A percentile compares a stretch with the other conserved stretches of the same genome.
Conservation (phyloP, 2,329 filamentous ascomycete species). For the Xylariaceae sp. region DNA sequence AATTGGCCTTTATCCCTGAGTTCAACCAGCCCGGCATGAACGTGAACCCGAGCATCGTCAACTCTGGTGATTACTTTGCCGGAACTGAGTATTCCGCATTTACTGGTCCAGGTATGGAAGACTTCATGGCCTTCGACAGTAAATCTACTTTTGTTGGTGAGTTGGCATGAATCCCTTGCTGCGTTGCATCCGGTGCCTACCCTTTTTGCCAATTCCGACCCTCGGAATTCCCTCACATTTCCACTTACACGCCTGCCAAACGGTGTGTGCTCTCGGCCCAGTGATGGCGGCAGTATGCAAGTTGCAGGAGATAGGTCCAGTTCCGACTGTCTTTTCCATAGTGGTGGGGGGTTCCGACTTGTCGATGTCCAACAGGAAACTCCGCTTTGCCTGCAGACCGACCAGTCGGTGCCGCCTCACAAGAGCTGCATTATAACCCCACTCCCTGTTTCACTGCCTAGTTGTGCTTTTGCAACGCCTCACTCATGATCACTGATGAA, state of each 20-base stretch:
- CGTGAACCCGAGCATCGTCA: slow-evolving; percentile 59
- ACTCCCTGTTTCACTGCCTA: slow-evolving; percentile 9
- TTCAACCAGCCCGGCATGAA: slow-evolving; percentile 53
- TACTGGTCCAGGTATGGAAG: slow-evolving; percentile 45
- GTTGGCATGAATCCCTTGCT: slow-evolving; percentile 37
- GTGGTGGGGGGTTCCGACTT: slow-evolving; percentile 9
- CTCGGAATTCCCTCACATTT: neutral
- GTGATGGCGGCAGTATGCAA: slow-evolving; percentile 11
- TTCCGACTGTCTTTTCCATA: neutral
- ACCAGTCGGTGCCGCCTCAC: slow-evolving; percentile 13
- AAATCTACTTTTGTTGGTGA: slow-evolving; percentile 54
- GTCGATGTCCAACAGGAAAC: slow-evolving; percentile 17
- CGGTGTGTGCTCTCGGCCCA: neutral
- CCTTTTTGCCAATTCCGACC: neutral
- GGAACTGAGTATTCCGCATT: slow-evolving; percentile 51
- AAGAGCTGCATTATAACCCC: slow-evolving; percentile 5
- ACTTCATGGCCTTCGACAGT: slow-evolving; percentile 45
- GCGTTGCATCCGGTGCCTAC: neutral
- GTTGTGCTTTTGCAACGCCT: slow-evolving; percentile 15
- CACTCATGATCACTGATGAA: slow-evolving; percentile 9
- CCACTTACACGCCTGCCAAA: neutral
- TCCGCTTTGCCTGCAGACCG: slow-evolving; percentile 16
- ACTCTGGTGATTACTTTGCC: slow-evolving; percentile 48
- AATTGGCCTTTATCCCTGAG: slow-evolving; percentile 52
- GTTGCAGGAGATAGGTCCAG: slow-evolving; percentile 3